Percentiles rank a stretch among this genome's conserved stretches.
Conservation (phyloP, 495 filamentous ascomycete species). For the Podospora sp. region DNA sequence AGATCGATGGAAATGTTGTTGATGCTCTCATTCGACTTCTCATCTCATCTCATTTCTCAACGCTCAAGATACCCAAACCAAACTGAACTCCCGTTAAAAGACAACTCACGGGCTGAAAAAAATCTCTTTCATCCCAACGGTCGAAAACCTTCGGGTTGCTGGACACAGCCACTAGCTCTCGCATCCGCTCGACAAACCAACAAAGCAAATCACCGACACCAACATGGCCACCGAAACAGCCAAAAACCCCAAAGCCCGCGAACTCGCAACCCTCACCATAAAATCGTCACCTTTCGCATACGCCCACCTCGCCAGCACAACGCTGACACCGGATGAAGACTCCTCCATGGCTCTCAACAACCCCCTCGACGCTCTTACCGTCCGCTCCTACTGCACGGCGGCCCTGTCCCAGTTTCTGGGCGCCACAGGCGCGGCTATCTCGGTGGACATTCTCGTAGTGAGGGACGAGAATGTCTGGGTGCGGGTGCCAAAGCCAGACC, state of each 20-base stretch:
- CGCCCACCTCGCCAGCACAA: slow-evolving; percentile 42
- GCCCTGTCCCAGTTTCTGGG: slow-evolving; percentile 83
- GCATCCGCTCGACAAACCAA: slow-evolving; percentile 6
- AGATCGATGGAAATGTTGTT: not conserved
- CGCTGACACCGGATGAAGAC: slow-evolving; percentile 45
- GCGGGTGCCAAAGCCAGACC: slow-evolving; percentile 71
- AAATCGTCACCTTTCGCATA: slow-evolving; percentile 43
- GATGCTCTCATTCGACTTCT: not conserved
- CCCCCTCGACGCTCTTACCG: slow-evolving; percentile 71
- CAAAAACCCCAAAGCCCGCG: slow-evolving; percentile 33
- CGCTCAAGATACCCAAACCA: not conserved
- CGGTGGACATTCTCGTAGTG: slow-evolving; percentile 77
- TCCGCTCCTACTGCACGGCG: slow-evolving; percentile 69
- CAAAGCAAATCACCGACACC: not conserved
- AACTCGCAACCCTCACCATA: slow-evolving; percentile 42
- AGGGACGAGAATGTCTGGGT: slow-evolving; percentile 65
- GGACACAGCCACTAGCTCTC: no score
- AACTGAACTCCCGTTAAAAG: no score
- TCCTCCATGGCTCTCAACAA: slow-evolving; percentile 46
- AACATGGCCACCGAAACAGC: slow-evolving; percentile 10
- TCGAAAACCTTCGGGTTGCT: no score
- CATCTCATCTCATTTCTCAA: not conserved
- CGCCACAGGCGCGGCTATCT: slow-evolving; percentile 70
- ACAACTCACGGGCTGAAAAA: no score
- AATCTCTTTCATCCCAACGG: no score